Conservation (phyloP, 805 yeast genomes). For the Clavispora vitiphila region DNA sequence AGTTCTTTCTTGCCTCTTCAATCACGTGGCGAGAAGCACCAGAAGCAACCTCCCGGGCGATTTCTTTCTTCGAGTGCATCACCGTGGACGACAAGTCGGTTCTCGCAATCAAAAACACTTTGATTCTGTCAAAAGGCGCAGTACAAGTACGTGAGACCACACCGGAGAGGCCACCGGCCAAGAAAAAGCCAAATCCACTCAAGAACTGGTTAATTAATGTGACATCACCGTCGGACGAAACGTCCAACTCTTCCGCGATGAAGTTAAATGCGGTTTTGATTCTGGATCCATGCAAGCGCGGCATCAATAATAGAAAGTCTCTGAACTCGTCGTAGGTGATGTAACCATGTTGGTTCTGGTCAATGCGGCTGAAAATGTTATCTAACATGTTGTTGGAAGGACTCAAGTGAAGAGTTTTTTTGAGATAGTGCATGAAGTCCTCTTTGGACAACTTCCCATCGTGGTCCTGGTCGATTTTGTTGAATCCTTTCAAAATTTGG, state of each 20-base stretch:
- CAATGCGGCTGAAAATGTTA: constrained; percentile 51
- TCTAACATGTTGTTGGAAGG: constrained; percentile 52
- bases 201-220: constrained; percentile 73
- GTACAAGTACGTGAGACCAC: constrained; percentile 94
- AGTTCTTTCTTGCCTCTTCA: constrained; percentile 28
- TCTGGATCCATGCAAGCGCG: constrained; percentile 71
- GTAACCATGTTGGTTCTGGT: constrained; percentile 53
- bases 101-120: constrained; percentile 89
- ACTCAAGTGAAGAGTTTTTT: constrained; percentile 44
- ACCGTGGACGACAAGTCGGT: constrained; percentile 73
- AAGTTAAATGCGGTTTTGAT: constrained; percentile 76
- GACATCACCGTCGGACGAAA: constrained; percentile 90
- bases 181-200: constrained; percentile 83
- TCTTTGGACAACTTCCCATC: constrained; percentile 65
- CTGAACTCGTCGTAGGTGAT: constrained; percentile 85
- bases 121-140: constrained; percentile 93
- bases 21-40: constrained; percentile 32
- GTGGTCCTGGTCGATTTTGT: constrained; percentile 59
- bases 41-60: constrained; percentile 30
- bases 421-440: constrained; percentile 66
- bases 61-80: constrained; percentile 49
- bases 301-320: constrained; percentile 76
- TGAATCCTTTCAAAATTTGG: constrained; percentile 67
- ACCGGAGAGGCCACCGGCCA: constrained; percentile 95
- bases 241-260: constrained; percentile 72